Evolutionary conservation across 2,329 filamentous ascomycete genomes (phyloP), one percentile per base, ranked within the genome.

Genomic region (Thielaviopsis ethacetica): DNA sequence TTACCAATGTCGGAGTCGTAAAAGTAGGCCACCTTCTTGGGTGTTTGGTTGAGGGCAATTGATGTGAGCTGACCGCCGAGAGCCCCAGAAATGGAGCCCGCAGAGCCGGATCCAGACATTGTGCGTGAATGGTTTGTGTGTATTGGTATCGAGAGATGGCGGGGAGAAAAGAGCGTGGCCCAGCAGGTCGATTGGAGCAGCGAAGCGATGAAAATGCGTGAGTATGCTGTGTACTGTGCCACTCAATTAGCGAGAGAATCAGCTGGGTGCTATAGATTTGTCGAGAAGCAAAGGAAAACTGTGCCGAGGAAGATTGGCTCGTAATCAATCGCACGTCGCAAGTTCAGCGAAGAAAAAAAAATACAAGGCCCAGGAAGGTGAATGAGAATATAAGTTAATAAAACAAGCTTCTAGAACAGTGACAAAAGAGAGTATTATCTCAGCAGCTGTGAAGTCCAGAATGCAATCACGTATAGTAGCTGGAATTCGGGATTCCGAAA

Each of bases 1-100:
- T 97, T 97, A 64, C 91, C 91, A 68, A 97, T 93, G 73, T 97
- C 91, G 2, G 88, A 94, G 69, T 97, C 91, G 78, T 97, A 97
- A 72, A 97, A 97, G 74, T 97, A 97, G 59, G 91, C 91, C 61
- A 97, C 88, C 69, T 91, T 89, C 74, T 93, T 95, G 57, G 75
- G 72, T 26, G 75, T 72, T 56, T 71, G 66, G 60, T 73, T 72
- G 62, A 79, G 72, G 59, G 76, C 76, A 50, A 71, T 70, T 53
- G 75, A 73, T 63, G 76, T 70, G 62, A 75, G 19, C 49, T 61
- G 59, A 38, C 59, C 59, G 53, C 53, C 56, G 21, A 61, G 53
- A 7, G 57, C 50, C n/a, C 57, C 59, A 26, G 57, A 56, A 24
- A 61, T 61, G 52, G 59, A 61, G 26, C 53, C 59, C 17, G 53